Percentiles rank a stretch among this genome's conserved stretches.
Conservation (phyloP, 2,329 filamentous ascomycete species). For the Fusarium continuum region DNA sequence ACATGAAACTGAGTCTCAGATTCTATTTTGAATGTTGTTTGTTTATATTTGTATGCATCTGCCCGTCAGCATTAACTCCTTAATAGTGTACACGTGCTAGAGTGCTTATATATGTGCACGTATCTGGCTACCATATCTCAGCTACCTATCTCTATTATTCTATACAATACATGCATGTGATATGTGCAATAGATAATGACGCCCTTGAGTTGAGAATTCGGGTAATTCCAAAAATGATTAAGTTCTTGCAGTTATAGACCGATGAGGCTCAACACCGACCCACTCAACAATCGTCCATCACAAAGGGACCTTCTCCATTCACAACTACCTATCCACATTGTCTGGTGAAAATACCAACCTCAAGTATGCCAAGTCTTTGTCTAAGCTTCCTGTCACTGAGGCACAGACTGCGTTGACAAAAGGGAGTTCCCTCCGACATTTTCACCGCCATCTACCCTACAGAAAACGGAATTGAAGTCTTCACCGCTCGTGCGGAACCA, state of each 20-base stretch:
- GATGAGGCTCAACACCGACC: conserved; percentile 25
- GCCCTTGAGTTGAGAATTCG: neutral
- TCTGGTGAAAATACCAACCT: neutral
- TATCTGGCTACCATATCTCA: neutral
- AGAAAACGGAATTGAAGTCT: conserved; percentile 18
- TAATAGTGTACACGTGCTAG: neutral
- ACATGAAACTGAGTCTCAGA: too few species aligned
- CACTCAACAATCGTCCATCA: neutral
- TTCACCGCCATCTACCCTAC: conserved; percentile 44
- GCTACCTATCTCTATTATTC: neutral
- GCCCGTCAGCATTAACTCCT: neutral
- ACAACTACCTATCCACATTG: neutral
- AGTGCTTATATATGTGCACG: neutral
- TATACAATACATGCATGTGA: neutral
- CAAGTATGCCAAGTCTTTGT: conserved; percentile 10
- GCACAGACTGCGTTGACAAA: conserved; percentile 11
- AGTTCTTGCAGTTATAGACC: neutral
- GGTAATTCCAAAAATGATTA: neutral
- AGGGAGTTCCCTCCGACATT: conserved; percentile 18
- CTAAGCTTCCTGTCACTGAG: conserved; percentile 16
- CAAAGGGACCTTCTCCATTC: neutral
- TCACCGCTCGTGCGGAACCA: conserved; percentile 41
- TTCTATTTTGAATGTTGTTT: neutral
- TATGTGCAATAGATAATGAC: too few species aligned
- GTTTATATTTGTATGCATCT: neutral